Evolutionary conservation across 768 basidiomycete species (phyloP).

Genomic region (Mycena vulgaris): DNA sequence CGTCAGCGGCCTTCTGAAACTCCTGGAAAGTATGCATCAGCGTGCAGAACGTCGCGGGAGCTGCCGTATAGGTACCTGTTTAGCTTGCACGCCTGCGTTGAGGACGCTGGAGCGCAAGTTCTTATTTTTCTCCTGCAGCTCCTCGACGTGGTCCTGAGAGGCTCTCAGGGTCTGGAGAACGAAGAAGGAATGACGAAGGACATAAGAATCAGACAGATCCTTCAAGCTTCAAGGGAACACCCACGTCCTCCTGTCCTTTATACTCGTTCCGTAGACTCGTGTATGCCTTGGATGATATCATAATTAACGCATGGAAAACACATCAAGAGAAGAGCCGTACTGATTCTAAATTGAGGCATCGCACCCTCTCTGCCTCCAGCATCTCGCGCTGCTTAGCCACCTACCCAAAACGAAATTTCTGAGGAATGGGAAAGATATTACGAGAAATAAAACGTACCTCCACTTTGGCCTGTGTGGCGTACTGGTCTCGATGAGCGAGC

Average conservation of each 20-base stretch:
- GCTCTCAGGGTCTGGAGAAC: background rate
- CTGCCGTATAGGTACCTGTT: background rate
- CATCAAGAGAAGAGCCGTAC: too few species aligned
- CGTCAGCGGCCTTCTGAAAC: background rate
- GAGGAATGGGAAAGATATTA: background rate
- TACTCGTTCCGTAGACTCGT: background rate
- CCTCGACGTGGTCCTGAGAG: background rate
- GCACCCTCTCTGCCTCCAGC: background rate
- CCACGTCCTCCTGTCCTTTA: background rate
- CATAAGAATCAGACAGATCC: background rate
- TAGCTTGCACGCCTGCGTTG: background rate
- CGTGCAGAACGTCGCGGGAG: background rate
- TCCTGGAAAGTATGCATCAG: background rate
- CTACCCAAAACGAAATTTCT: too few species aligned
- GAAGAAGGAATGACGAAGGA: background rate
- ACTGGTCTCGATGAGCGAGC: background rate
- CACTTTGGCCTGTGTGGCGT: background rate
- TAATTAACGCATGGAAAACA: too few species aligned
- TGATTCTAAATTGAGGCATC: background rate
- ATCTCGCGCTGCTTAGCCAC: background rate
- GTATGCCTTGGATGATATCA: background rate
- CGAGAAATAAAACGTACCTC: background rate
- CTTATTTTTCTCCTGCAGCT: background rate
- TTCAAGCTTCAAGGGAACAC: background rate
- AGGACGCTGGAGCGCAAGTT: constrained; percentile 14